Base-by-base conservation (phyloP, 768 basidiomycete genomes). In the Pleurotus sapidus region DNA sequence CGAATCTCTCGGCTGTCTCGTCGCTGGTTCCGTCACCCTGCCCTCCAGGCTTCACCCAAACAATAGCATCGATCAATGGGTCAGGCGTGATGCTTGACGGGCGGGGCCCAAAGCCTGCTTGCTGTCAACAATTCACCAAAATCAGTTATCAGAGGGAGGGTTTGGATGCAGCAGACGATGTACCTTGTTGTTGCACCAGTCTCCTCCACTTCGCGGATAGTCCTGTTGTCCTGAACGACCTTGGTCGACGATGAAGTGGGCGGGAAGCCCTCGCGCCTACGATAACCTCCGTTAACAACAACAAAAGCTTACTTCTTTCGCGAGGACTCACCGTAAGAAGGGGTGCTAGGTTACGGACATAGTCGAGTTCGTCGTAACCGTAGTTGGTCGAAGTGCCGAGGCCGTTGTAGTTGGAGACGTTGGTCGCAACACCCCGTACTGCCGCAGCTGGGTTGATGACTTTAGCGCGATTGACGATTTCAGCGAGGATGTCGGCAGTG, bases 41-140 rank as follows among this genome's bases (percentile, higher is more conserved):
- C 45, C 75, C 74, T 59, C 72, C 74, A 24, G 75, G 75, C 68
- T 76, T 76, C 14, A 70, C 72, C 74, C 75, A 76, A 24, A 74
- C 74, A 53, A 76, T 68, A 25, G 73, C 68, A 61, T 77, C 76
- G 42, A 74, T 67, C 38, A 54, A 25, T 4, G 51, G 51, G 55
- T 63, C 61, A 5, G 66, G 61, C 34, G 70, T 71, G 47, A 64
- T 63, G 2, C 71, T 62, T 3, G 74, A 72, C 15, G 74, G 72
- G 40, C 67, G 71, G 3, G 66, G 63, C 17, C 72, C 72, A 55
- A 72, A 73, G 23, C 73, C 74, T 40, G 72, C 72, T 49, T 59
- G 59, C 58, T 60, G 12, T 3, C 25, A 20, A 38, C 5, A 24
- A 23, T 9, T n/a, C 11, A 17, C 14, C n/a, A 34, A 11, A 9